Evolutionary conservation across 169 alveolate genomes (phyloP).

Genomic region (Plasmodium gonderi): DNA sequence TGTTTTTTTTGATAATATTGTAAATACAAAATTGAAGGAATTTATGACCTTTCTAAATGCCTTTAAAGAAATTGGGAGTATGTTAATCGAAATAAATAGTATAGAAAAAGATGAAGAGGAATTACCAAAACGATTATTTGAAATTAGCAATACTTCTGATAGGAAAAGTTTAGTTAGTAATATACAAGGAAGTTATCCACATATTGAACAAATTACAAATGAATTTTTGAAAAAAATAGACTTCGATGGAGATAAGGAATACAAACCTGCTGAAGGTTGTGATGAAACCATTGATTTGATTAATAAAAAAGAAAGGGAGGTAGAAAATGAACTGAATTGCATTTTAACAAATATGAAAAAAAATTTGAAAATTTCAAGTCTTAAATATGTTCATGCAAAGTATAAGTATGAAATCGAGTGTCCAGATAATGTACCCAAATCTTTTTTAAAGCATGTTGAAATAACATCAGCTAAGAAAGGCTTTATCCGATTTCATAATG

Average conservation of each 20-base stretch:
- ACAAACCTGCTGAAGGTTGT: slow-evolving; percentile 79
- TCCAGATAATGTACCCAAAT: slow-evolving; percentile 84
- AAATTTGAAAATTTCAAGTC: slow-evolving; percentile 49
- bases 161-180: slow-evolving; percentile 6
- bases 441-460: slow-evolving; percentile 85
- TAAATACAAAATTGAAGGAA: slow-evolving; percentile 81
- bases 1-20: slow-evolving; percentile 88
- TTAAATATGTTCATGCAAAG: slow-evolving; percentile 86
- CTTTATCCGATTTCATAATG: slow-evolving; percentile 87
- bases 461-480: slow-evolving; percentile 95
- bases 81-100: slow-evolving; percentile 72
- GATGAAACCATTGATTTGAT: slow-evolving; percentile 74
- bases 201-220: slow-evolving; percentile 73
- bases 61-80: slow-evolving; percentile 76
- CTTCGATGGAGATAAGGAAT: slow-evolving; percentile 78
- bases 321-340: slow-evolving; percentile 48
- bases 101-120: slow-evolving; percentile 49
- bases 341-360: slow-evolving; percentile 63
- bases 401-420: slow-evolving; percentile 93
- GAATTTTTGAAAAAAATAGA: slow-evolving; percentile 77
- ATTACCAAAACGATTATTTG: slow-evolving; percentile 33
- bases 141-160: slow-evolving; percentile 66
- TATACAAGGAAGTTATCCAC: slow-evolving; percentile 77
- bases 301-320: slow-evolving; percentile 18
- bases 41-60: slow-evolving; percentile 81